These are phyloP conservation scores for Cicer bijugum DNA, from an alignment of 306 rosid genomes.

Conservation along the genomic window DNA sequence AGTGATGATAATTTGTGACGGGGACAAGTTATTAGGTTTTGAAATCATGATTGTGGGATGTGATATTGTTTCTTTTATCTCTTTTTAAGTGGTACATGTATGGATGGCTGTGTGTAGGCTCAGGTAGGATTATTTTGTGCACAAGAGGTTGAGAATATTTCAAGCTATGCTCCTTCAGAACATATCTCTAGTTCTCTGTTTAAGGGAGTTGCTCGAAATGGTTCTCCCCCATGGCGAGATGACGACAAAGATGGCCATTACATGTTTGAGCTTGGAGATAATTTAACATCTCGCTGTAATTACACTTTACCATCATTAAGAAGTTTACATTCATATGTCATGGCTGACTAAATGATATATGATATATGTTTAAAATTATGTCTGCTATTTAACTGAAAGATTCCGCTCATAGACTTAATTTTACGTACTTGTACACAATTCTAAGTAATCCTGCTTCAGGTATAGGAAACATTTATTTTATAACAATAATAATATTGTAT, in stretches of 20 bases:
- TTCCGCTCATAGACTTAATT: not conserved
- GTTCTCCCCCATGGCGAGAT: slow-evolving; percentile 96
- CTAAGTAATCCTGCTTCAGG: not conserved
- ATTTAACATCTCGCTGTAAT: slow-evolving; percentile 99
- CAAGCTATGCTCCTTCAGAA: slow-evolving; percentile 87
- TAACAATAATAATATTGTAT: not conserved
- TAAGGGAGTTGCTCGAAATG: slow-evolving; percentile 90
- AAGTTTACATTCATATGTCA: slow-evolving; percentile 38
- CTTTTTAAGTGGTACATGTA: slow-evolving; percentile 65
- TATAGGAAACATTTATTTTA: not conserved
- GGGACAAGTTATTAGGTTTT: slow-evolving; percentile 9
- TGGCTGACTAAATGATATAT: not conserved
- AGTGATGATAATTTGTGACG: slow-evolving; percentile 28
- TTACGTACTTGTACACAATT: not conserved
- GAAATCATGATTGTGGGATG: slow-evolving; percentile 35
- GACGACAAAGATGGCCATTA: slow-evolving; percentile 99
- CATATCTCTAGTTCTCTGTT: slow-evolving; percentile 68
- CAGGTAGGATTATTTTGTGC: slow-evolving; percentile 99
- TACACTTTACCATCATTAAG: slow-evolving; percentile 70
- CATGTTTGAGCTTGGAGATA: slow-evolving; percentile 96
- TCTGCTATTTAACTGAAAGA: not conserved
- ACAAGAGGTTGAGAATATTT: slow-evolving; percentile 87
- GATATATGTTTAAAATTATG: not conserved
- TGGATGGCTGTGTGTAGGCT: slow-evolving; percentile 98
- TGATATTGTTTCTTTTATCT: slow-evolving; percentile 31